Percentiles rank a stretch among this genome's conserved stretches.
Evolutionary conservation across 1,284 basidiomycete genomes (phyloP).

Genomic region (Cutaneotrichosporon curvatum): DNA sequence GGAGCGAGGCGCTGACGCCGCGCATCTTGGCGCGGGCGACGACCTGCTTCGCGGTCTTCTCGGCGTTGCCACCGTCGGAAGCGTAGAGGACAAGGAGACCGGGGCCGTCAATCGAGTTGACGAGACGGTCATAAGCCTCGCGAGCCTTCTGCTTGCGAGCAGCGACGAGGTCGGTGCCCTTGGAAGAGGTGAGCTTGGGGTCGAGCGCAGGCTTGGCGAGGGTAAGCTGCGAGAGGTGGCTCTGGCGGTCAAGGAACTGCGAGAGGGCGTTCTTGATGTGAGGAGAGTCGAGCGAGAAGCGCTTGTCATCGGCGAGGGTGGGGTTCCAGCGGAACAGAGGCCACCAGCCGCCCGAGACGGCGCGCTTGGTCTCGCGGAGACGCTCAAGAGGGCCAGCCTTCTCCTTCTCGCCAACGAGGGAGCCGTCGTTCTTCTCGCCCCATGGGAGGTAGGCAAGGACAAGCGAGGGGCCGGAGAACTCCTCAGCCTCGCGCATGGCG

Average conservation of each 20-base stretch:
- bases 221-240: conserved; percentile 87
- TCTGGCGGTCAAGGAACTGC: conserved; percentile 91
- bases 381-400: conserved; percentile 72
- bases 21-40: conserved; percentile 74
- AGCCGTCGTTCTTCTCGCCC: conserved; percentile 55
- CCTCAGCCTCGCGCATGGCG: conserved; percentile 84
- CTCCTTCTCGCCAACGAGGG: conserved; percentile 55
- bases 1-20: conserved; percentile 68
- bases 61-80: conserved; percentile 88
- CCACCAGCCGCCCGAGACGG: conserved; percentile 96
- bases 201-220: conserved; percentile 70
- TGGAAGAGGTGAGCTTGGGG: conserved; percentile 71
- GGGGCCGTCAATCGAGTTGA: conserved; percentile 80
- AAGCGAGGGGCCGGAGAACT: conserved; percentile 81
- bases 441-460: conserved; percentile 94
- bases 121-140: conserved; percentile 76
- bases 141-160: conserved; percentile 77
- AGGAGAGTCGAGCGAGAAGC: conserved; percentile 86
- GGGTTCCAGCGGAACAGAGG: conserved; percentile 98
- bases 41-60: conserved; percentile 90
- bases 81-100: conserved; percentile 84
- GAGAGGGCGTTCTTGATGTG: conserved; percentile 90
- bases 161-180: conserved; percentile 76
- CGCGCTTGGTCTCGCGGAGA: conserved; percentile 94
- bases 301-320: conserved; percentile 70